Conservation (phyloP, 1,284 basidiomycete species). For the Puccinia horiana region DNA sequence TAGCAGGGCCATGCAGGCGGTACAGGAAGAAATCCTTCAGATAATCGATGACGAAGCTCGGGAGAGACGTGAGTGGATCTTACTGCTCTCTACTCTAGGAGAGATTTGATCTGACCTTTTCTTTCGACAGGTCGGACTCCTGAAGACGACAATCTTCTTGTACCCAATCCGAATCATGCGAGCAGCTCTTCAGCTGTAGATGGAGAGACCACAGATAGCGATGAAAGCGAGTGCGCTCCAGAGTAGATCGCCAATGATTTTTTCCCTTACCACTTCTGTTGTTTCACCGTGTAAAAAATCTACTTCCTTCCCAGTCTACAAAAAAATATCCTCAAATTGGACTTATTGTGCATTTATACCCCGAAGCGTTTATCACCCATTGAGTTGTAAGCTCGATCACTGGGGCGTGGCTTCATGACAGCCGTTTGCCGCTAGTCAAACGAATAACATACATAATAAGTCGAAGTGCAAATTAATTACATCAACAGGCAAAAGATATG, state of each 20-base stretch:
- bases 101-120: not conserved
- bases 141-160: slow-evolving; percentile 64
- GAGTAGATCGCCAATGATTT: not conserved
- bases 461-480: too few relatives aligned
- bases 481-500: too few relatives aligned
- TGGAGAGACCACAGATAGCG: not conserved
- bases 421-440: too few relatives aligned
- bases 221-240: not conserved
- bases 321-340: not conserved
- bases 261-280: not conserved
- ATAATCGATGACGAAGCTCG: slow-evolving; percentile 18
- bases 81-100: not conserved
- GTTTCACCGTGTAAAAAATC: not conserved
- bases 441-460: too few relatives aligned
- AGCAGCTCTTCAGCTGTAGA: not conserved
- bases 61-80: slow-evolving; percentile 28
- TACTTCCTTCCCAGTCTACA: not conserved
- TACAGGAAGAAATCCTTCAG: slow-evolving; percentile 20
- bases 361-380: too few relatives aligned
- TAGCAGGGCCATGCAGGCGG: slow-evolving; percentile 17
- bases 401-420: too few relatives aligned
- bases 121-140: slow-evolving; percentile 55
- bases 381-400: too few relatives aligned
- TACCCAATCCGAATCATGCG: slow-evolving; percentile 66
- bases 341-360: too few relatives aligned